phyloP scores from a whole-genome alignment of 805 yeast species.

The Suhomyces kilbournensis region DNA sequence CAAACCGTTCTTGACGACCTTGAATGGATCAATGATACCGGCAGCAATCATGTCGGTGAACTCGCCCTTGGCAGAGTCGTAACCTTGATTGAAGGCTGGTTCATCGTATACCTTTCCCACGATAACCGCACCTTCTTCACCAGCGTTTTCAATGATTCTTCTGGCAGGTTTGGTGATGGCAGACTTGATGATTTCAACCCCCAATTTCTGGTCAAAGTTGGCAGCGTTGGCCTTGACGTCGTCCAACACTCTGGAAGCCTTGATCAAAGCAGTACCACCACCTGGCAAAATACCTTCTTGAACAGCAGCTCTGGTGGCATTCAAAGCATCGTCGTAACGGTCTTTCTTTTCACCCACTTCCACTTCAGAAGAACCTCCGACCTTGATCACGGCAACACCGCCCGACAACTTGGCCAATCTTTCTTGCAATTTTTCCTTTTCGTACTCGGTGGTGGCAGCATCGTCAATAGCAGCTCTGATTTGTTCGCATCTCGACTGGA shows the following conservation, averaged over 20 bases:
- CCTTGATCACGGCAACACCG: slow-evolving; percentile 97
- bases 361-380: slow-evolving; percentile 95
- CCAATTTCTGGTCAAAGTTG: slow-evolving; percentile 95
- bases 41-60: slow-evolving; percentile 93
- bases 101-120: slow-evolving; percentile 79
- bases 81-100: slow-evolving; percentile 82
- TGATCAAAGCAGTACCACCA: slow-evolving; percentile 97
- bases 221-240: slow-evolving; percentile 58
- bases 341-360: slow-evolving; percentile 99
- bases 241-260: slow-evolving; percentile 79
- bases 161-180: slow-evolving; percentile 95
- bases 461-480: slow-evolving; percentile 80
- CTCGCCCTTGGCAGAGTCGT: slow-evolving; percentile 88
- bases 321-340: slow-evolving; percentile 96
- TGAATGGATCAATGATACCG: slow-evolving; percentile 98
- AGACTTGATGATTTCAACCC: slow-evolving; percentile 87
- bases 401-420: slow-evolving; percentile 95
- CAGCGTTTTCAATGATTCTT: slow-evolving; percentile 94
- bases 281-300: slow-evolving; percentile 99
- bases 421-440: slow-evolving; percentile 94
- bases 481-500: slow-evolving; percentile 87
- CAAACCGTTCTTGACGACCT: slow-evolving; percentile 93
- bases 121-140: slow-evolving; percentile 95
- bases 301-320: slow-evolving; percentile 98
- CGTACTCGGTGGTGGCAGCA: slow-evolving; percentile 79